Conservation (phyloP, 1,139 yeast genomes). For the Tardiomyces digboiensis region DNA sequence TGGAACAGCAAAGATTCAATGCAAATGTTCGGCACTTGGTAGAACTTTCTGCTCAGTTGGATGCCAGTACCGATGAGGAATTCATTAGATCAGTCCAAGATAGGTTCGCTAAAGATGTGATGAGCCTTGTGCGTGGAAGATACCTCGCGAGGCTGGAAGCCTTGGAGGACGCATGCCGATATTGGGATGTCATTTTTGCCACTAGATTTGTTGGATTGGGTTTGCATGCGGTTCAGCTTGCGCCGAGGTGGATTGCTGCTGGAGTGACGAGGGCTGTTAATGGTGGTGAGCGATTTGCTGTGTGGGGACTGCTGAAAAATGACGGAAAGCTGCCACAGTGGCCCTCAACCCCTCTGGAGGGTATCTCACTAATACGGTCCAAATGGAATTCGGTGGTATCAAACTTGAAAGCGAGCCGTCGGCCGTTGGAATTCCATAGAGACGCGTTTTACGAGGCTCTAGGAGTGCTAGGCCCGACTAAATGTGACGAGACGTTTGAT, state of each 20-base stretch:
- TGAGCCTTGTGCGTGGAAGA: background rate
- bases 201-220: background rate
- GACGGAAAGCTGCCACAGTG: background rate
- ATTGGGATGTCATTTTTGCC: background rate
- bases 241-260: background rate
- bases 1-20: no score
- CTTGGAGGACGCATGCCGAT: background rate
- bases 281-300: background rate
- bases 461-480: background rate
- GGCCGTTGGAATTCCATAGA: constrained; percentile 1
- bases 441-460: background rate
- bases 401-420: constrained; percentile 1
- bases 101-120: background rate
- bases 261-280: background rate
- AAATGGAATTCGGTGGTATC: background rate
- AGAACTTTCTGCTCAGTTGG: no score
- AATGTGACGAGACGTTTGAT: background rate
- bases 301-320: background rate
- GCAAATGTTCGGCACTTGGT: no score
- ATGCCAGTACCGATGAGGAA: no score
- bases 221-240: background rate
- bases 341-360: background rate
- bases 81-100: no score
- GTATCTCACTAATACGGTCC: background rate
- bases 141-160: background rate